Evolutionary conservation across 1,284 basidiomycete species (phyloP).

Genomic region (Omphalotus olearius): DNA sequence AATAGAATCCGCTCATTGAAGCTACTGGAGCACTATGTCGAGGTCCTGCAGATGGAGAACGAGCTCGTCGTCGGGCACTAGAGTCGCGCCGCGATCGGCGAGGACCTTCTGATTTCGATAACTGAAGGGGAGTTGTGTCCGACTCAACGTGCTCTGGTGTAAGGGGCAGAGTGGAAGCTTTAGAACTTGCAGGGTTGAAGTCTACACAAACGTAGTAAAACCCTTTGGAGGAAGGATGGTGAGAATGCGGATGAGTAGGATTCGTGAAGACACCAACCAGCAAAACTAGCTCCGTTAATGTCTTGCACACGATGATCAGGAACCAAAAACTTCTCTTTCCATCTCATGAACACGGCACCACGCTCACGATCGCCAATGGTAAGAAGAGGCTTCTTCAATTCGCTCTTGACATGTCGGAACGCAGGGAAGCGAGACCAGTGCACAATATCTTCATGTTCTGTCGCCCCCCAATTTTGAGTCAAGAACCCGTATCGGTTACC

Average conservation of each 20-base stretch:
- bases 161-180: slow-evolving; percentile 24
- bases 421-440: slow-evolving; percentile 91
- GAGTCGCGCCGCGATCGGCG: slow-evolving; percentile 42
- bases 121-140: slow-evolving; percentile 19
- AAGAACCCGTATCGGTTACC: slow-evolving; percentile 84
- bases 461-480: slow-evolving; percentile 84
- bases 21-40: slow-evolving; percentile 44
- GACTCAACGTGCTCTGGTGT: slow-evolving; percentile 28
- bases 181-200: slow-evolving; percentile 53
- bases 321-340: slow-evolving; percentile 95
- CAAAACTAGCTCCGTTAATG: slow-evolving; percentile 94
- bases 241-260: slow-evolving; percentile 9
- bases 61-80: slow-evolving; percentile 33
- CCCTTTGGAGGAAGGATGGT: slow-evolving; percentile 38
- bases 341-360: slow-evolving; percentile 87
- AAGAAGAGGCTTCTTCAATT: slow-evolving; percentile 71
- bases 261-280: slow-evolving; percentile 48
- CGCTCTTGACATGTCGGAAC: slow-evolving; percentile 73
- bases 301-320: slow-evolving; percentile 92
- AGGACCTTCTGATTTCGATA: slow-evolving; percentile 30
- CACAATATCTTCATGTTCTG: slow-evolving; percentile 82
- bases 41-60: slow-evolving; percentile 37
- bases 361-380: slow-evolving; percentile 73
- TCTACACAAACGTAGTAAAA: slow-evolving; percentile 88
- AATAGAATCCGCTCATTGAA: slow-evolving; percentile 89